These are phyloP conservation scores for Ophiostoma angusticollis DNA, from an alignment of 2,329 filamentous ascomycete genomes.

Conservation along the genomic window DNA sequence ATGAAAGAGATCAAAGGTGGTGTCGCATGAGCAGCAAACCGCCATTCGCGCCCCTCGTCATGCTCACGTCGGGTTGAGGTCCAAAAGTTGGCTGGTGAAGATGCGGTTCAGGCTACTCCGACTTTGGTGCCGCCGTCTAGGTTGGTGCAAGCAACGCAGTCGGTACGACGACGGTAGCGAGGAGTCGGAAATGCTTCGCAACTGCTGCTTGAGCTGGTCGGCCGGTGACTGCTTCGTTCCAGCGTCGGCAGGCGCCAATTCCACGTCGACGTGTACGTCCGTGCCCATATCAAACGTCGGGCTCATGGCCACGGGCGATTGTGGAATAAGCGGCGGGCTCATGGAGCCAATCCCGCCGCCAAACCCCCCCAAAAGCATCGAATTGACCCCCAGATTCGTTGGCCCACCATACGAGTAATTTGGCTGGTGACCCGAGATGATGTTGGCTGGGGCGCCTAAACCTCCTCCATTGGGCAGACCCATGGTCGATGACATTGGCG, in stretches of 20 bases:
- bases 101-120: conserved; percentile 18
- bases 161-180: conserved; percentile 17
- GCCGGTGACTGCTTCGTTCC: conserved; percentile 15
- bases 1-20: background rate
- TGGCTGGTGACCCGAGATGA: conserved; percentile 9
- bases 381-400: conserved; percentile 1
- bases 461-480: conserved; percentile 5
- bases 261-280: background rate
- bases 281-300: conserved; percentile 7
- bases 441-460: conserved; percentile 12
- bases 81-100: conserved; percentile 16
- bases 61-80: conserved; percentile 16
- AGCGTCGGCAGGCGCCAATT: conserved; percentile 3
- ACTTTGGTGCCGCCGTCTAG: conserved; percentile 16
- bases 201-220: conserved; percentile 17
- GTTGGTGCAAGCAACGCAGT: conserved; percentile 16
- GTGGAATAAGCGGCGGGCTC: conserved; percentile 13
- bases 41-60: too few relatives aligned
- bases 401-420: conserved; percentile 9
- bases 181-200: conserved; percentile 18
- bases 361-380: conserved; percentile 3
- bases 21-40: background rate
- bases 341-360: conserved; percentile 9
- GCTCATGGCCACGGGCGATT: conserved; percentile 13
- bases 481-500: conserved; percentile 11